These are phyloP conservation scores for Chamaenerion angustifolium DNA, from an alignment of 345 rosid genomes.

Conservation along the genomic window DNA sequence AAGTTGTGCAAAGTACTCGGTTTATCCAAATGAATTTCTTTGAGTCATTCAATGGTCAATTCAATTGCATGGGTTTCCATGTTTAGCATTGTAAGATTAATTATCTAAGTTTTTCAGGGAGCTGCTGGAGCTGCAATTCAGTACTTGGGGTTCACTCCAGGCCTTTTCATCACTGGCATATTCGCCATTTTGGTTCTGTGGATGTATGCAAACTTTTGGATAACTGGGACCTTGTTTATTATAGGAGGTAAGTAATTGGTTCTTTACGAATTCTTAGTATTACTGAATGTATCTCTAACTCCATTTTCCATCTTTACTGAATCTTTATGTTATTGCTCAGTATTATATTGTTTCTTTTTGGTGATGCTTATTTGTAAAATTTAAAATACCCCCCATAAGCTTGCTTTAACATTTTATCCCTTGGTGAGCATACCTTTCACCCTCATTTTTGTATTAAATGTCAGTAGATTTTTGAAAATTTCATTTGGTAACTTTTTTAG, in stretches of 20 bases:
- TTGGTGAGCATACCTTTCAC: too few relatives aligned
- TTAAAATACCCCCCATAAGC: too few relatives aligned
- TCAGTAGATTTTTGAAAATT: too few relatives aligned
- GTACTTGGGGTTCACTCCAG: slow-evolving; percentile 88
- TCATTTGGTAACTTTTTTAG: too few relatives aligned
- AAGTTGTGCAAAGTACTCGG: background rate
- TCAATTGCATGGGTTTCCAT: too few relatives aligned
- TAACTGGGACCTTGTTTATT: slow-evolving; percentile 78
- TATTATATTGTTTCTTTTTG: too few relatives aligned
- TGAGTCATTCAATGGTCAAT: too few relatives aligned
- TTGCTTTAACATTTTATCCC: too few relatives aligned
- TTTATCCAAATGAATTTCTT: too few relatives aligned
- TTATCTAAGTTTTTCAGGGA: slow-evolving; percentile 39
- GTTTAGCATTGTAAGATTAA: slow-evolving; percentile 1
- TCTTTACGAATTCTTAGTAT: slow-evolving; percentile 1
- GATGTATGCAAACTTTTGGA: slow-evolving; percentile 99
- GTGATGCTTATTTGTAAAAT: too few relatives aligned
- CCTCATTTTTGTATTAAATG: too few relatives aligned
- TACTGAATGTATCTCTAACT: slow-evolving; percentile 3
- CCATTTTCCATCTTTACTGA: background rate
- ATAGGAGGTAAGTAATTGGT: slow-evolving; percentile 69
- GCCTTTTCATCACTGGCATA: slow-evolving; percentile 79
- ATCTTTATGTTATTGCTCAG: too few relatives aligned
- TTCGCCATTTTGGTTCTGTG: slow-evolving; percentile 76
- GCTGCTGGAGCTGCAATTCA: slow-evolving; percentile 77